phyloP scores from a whole-genome alignment of 345 rosid species.

The Eucalyptus tenuipes region DNA sequence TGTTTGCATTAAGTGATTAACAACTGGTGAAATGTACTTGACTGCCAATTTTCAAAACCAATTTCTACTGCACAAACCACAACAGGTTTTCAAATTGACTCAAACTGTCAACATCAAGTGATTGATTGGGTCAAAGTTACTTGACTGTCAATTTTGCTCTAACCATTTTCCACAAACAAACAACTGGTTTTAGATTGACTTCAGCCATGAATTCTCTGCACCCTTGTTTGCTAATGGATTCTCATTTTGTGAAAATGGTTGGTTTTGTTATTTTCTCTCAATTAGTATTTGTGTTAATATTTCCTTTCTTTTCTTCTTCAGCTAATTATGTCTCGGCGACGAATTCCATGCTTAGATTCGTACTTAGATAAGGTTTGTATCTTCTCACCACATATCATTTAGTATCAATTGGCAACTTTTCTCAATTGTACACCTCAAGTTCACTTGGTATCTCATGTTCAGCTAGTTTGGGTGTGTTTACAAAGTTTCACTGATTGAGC shows the following conservation, averaged over 20 bases:
- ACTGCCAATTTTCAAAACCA: neutral
- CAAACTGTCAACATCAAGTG: neutral
- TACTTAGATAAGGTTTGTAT: constrained; percentile 82
- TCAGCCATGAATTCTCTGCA: neutral
- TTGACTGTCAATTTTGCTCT: neutral
- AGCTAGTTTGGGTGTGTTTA: neutral
- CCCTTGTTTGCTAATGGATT: neutral
- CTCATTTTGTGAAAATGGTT: neutral
- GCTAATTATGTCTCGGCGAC: constrained; percentile 90
- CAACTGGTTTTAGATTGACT: neutral
- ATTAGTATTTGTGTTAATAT: neutral
- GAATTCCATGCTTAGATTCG: constrained; percentile 97
- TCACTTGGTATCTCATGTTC: neutral
- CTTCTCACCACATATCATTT: neutral
- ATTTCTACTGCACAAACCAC: neutral
- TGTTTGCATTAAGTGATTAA: neutral
- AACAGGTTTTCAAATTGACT: neutral
- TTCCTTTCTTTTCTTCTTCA: constrained; percentile 9
- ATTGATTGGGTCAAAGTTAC: neutral
- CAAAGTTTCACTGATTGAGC: neutral
- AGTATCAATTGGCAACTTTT: neutral
- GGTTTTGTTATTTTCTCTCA: neutral
- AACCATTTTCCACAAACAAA: neutral
- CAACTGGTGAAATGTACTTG: neutral
- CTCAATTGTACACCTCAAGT: neutral